Base-by-base conservation (phyloP, 176 grass and related monocot species). In the Hsuehochloa calcarea region DNA sequence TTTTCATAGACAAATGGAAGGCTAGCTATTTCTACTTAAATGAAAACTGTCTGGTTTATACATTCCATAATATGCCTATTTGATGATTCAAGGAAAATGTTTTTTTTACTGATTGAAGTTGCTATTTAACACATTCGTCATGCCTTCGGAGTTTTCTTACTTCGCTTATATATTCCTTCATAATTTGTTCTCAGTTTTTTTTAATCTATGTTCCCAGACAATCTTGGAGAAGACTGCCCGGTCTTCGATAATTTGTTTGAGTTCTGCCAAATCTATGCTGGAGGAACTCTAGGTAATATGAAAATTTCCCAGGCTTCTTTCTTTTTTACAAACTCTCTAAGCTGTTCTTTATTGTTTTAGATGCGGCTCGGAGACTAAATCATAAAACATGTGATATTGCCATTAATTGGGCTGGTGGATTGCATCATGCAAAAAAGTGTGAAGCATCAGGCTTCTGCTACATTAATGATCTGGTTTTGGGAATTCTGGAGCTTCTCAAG, bases 161-260 rank as follows among this genome's bases (percentile, higher is more conserved):
- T 63, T 85, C 6, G 80, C 22, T 76, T 70, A 72, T 66, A 25
- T 66, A 10, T 72, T 73, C 61, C 10, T 44, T 80, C 31, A 31
- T 43, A 47, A 60, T 15, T 23, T 63, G 20, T 51, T 65, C 44
- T 14, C 71, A 55, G 10, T 34, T 85, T 34, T 6, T 63, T 64
- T 50, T 34, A 22, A 47, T 74, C n/a, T 44, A 10, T 91, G 38
- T 88, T 69, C 50, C 27, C 89, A 98, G 96, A 89, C 81, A 98
- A 98, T 85, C 96, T 98, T 78, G 91, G 93, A 85, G 96, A 95
- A 90, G 96, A 98, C 64, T 98, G 93, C 72, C 96, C 96, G 1
- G 91, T 98, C 47, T 98, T 98, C 85, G 95, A 98, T 75, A 95
- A 98, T 90, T 87, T 98, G 80, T 95, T 98, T 74, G 96, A 98